Evolutionary conservation across 192 early-diverging fungal species (phyloP), one percentile per base, ranked within the genome.

Genomic region (Chytriomyces sp.): DNA sequence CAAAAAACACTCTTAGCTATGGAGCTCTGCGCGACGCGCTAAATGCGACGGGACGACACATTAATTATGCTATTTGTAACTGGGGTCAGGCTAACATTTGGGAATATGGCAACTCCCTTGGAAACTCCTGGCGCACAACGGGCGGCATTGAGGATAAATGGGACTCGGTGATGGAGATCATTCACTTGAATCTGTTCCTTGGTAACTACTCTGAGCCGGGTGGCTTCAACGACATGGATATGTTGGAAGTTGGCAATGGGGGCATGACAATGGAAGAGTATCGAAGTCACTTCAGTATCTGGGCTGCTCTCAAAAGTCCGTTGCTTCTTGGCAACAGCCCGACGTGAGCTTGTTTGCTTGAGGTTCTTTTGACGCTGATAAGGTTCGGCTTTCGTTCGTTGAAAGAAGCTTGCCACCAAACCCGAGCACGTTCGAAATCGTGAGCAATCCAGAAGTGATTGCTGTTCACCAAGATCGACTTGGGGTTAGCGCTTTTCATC

Each of bases 381-480:
- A 49, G 22, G 22, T 49, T 22, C 44, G 22, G 44, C 22, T 22
- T n/a, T 49, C 44, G 2, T 49, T 49, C 2, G 44, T 14, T 2
- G 44, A 3, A 2, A n/a, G n/a, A n/a, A n/a, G n/a, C n/a, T n/a
- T n/a, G 77, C 33, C 40, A 80, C 54, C 64, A 65, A 56, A 5
- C n/a, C 22, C 62, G 1, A 40, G 36, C 3, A 60, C 67, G 14
- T 17, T 72, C n/a, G 52, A 52, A 25, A 84, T 85, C 39, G n/a
- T 87, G 0, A 57, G 52, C 10, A 82, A 87, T 70, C 34, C 44
- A 10, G 82, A 89, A 25, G 77, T 88, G 28, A 87, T 90, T 63
- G 82, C 78, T 5, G 66, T 90, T 57, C 87, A 87, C 52, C 89
- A 90, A 75, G 89, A 90, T 65, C 56, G 78, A 7, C 73, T 88